Evolutionary conservation across 208 protist genomes (phyloP), one percentile per base, ranked within the genome.

Genomic region (Leishmania lainsoni): DNA sequence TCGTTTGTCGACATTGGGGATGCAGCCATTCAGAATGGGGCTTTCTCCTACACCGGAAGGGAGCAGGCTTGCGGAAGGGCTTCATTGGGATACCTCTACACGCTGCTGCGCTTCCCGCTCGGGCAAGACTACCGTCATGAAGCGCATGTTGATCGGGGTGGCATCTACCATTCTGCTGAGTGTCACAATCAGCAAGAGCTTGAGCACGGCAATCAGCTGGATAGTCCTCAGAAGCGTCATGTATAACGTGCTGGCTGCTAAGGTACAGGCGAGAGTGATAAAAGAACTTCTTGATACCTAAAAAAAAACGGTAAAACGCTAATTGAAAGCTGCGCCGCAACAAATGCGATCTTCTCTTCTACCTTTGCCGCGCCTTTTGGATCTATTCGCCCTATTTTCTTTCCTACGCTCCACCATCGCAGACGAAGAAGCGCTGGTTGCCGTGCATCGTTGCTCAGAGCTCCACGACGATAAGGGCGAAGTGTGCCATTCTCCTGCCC

Each of bases 171-270:
- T 98, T 20, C 78, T 5, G 93, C 94, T 1, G 95, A 45, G 95
- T 61, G 91, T 98, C 2, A 95, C 85, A 0, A 92, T 98, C 17
- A 94, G 95, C 10, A 78, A 91, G 61, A 91, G 91, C 58, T 42
- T 82, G 0, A 81, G 90, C 5, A 90, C 98, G 61, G 97, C 87
- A 8, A 90, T 93, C 17, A 96, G 94, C 1, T 79, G 83, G 61
- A 94, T 99, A 0, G 97, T 99, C 16, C 91, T 87, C 17, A 93
- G 91, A 56, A 83, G 93, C 73, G 83, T 99, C 29, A 94, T 94
- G 45, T 49, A 80, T 17, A 92, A 93, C 80, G 81, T 87, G 6
- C 69, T 99, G 26, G 95, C 91, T 16, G 94, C 79, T 29, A 96
- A 96, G 48, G 94, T 92, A 68, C 97, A 95, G 10, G 88, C 86